Conservation (phyloP, 2,329 filamentous ascomycete genomes). For the Corinectria fuckeliana region DNA sequence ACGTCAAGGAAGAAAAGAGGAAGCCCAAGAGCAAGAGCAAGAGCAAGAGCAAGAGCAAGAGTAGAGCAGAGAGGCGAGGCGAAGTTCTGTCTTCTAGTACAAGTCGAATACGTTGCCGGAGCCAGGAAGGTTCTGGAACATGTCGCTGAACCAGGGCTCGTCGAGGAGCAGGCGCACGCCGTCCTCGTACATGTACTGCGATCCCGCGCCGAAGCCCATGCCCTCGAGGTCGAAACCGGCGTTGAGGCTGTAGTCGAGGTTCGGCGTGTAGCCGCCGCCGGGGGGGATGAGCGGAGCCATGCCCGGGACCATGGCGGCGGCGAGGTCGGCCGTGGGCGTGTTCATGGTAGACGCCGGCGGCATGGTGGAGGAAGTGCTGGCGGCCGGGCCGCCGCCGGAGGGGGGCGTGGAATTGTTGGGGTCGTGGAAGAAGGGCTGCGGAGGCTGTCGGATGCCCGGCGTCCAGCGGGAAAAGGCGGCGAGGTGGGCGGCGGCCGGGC, state of each 20-base stretch:
- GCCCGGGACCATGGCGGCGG: conserved; percentile 36
- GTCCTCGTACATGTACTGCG: conserved; percentile 41
- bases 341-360: conserved; percentile 24
- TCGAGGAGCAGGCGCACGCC: conserved; percentile 46
- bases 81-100: conserved; percentile 17
- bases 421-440: conserved; percentile 49
- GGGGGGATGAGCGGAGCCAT: conserved; percentile 28
- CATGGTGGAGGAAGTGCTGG: conserved; percentile 2
- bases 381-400: neutral
- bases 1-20: too few relatives aligned
- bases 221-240: conserved; percentile 41
- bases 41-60: neutral
- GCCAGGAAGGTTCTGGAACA: conserved; percentile 46
- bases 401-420: conserved; percentile 19
- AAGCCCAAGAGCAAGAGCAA: neutral
- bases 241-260: conserved; percentile 33
- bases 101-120: conserved; percentile 44
- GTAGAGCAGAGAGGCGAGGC: neutral
- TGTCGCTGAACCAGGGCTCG: conserved; percentile 49
- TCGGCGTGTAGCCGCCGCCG: conserved; percentile 20
- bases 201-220: conserved; percentile 36
- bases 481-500: conserved; percentile 9
- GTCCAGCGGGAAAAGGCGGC: conserved; percentile 31
- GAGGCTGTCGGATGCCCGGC: conserved; percentile 30
- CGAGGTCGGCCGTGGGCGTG: conserved; percentile 30